Base-by-base conservation (phyloP, 768 basidiomycete genomes). In the Exsudoporus frostii region DNA sequence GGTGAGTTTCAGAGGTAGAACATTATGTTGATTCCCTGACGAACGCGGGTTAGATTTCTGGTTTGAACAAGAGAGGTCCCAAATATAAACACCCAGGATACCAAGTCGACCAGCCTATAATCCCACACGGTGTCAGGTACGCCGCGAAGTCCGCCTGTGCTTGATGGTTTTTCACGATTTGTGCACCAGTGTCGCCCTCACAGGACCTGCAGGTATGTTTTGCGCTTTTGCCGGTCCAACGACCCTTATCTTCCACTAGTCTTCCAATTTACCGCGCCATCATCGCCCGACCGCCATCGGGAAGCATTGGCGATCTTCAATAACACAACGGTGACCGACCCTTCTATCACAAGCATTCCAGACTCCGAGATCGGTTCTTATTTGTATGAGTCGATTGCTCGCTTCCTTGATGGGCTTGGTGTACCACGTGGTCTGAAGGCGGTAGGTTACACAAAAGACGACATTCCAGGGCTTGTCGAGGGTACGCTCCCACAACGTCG, bases 231-330 rank as follows among this genome's bases (percentile, higher is more conserved):
- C 19, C 17, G 38, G 25, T 11, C 27, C 9, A 29, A 22, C 20
- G 25, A 20, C 5, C 34, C 55, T 55, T 27, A 51, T 58, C 10
- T 15, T 7, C 32, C 36, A 10, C 47, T 45, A 82, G 96, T 98
- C 40, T 98, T 98, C 79, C 83, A 88, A 64, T 98, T 95, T 72
- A 98, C 96, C 8, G 89, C 96, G 0, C 94, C 96, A 7, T 95
- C 95, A 5, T 86, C 92, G 0, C 92, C 94, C 3, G 84, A 87
- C 55, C 87, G 94, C 39, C 95, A 98, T 71, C 86, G 95, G 41
- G 85, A 92, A 69, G 91, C 86, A 1, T 79, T 95, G 15, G 85
- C 89, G 2, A 85, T 96, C 62, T 98, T 97, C 78, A 82, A 79
- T 38, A 69, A 74, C 51, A 83, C 83, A 0, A 83, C 78, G 24